phyloP scores from a whole-genome alignment of 345 rosid species.

The Populus euphratica region DNA sequence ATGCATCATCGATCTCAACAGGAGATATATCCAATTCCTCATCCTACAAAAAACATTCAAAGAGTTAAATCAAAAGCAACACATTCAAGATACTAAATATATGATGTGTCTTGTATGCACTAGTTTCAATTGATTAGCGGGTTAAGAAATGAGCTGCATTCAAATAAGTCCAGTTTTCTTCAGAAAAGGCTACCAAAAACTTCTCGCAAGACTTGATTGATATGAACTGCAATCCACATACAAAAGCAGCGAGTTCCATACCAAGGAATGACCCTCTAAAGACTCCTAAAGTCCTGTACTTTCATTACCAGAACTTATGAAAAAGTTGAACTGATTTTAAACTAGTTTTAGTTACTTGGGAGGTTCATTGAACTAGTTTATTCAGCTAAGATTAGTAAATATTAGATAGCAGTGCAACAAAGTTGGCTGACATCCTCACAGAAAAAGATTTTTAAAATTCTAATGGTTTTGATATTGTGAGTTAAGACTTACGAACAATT shows the following conservation, averaged over 20 bases:
- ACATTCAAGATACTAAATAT: neutral
- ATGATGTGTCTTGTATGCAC: neutral
- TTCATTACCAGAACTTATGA: neutral
- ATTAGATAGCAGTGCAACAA: neutral
- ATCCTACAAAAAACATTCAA: slow-evolving; percentile 47
- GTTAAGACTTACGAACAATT: neutral
- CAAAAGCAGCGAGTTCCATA: neutral
- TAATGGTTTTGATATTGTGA: neutral
- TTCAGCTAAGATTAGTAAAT: neutral
- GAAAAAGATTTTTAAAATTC: neutral
- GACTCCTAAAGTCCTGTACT: neutral
- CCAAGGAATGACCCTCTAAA: neutral
- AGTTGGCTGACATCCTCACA: neutral
- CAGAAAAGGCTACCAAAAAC: neutral
- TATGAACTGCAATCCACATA: neutral
- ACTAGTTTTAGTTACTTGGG: neutral
- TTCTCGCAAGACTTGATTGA: neutral
- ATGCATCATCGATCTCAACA: slow-evolving; percentile 85
- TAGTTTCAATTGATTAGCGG: neutral
- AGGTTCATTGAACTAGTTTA: neutral
- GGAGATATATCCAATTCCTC: slow-evolving; percentile 89
- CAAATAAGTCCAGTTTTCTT: neutral
- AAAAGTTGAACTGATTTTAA: neutral
- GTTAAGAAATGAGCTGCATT: neutral
- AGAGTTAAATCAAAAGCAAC: neutral